Evolutionary conservation across 2,329 filamentous ascomycete species (phyloP).

Genomic region (Trichoderma sp.): DNA sequence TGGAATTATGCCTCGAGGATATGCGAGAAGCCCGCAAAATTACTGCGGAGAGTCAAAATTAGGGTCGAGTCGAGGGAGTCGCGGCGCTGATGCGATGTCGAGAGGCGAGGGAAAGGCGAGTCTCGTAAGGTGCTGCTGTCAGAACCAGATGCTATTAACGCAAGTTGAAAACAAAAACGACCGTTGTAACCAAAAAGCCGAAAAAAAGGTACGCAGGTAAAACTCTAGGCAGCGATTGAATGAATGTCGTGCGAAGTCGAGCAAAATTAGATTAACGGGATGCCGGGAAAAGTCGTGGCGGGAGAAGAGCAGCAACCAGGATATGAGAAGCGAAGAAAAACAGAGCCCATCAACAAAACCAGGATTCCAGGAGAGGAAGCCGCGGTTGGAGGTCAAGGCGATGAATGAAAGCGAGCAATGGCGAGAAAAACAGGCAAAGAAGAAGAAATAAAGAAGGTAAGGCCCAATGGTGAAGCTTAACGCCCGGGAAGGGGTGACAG

Average conservation of each 20-base stretch:
- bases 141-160: slow-evolving; percentile 28
- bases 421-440: neutral
- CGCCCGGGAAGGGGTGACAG: slow-evolving; percentile 14
- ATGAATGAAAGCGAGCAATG: neutral
- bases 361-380: neutral
- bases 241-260: slow-evolving; percentile 9
- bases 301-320: slow-evolving; percentile 8
- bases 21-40: neutral
- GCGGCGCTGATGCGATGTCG: neutral
- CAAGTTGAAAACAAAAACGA: slow-evolving; percentile 21
- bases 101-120: neutral
- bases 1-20: neutral
- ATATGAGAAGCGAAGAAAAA: slow-evolving; percentile 13
- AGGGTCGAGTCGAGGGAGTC: neutral
- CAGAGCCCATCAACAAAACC: neutral
- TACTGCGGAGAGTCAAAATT: neutral
- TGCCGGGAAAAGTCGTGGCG: slow-evolving; percentile 6
- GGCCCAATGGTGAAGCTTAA: slow-evolving; percentile 4
- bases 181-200: slow-evolving; percentile 33
- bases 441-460: slow-evolving; percentile 2
- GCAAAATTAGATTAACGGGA: slow-evolving; percentile 10
- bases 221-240: slow-evolving; percentile 4
- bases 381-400: neutral
- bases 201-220: neutral
- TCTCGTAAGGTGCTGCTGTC: slow-evolving; percentile 23